phyloP scores from a whole-genome alignment of 2,329 filamentous ascomycete genomes.

The Fusarium staphyleae region DNA sequence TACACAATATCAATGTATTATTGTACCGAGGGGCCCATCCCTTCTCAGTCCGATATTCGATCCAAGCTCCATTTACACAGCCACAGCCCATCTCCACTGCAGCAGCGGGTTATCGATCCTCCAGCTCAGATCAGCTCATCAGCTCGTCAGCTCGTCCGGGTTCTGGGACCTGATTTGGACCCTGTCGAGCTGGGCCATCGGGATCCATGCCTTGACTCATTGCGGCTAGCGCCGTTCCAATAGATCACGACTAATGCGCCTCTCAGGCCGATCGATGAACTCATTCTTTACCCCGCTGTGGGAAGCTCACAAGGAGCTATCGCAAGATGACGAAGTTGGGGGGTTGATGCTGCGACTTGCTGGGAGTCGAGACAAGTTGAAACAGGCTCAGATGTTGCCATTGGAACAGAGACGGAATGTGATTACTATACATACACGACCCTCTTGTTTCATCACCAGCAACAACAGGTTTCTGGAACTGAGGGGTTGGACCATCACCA shows the following conservation, averaged over 20 bases:
- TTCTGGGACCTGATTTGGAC: slow-evolving; percentile 31
- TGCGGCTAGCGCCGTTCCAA: slow-evolving; percentile 27
- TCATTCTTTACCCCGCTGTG: slow-evolving; percentile 26
- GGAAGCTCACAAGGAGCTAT: slow-evolving; percentile 8
- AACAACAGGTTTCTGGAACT: slow-evolving; percentile 31
- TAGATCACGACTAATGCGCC: slow-evolving; percentile 37
- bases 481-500: too few species aligned
- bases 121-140: too few species aligned
- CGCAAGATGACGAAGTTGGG: slow-evolving; percentile 27
- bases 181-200: slow-evolving; percentile 38
- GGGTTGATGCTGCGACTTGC: too few species aligned
- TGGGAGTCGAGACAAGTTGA: slow-evolving; percentile 11
- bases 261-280: slow-evolving; percentile 37
- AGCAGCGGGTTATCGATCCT: background rate
- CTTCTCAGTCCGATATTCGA: too few species aligned
- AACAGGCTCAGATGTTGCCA: slow-evolving; percentile 8
- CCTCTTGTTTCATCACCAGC: background rate
- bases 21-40: too few species aligned
- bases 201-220: slow-evolving; percentile 21
- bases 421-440: slow-evolving; percentile 1
- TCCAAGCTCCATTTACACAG: slow-evolving; percentile 27
- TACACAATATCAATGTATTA: too few species aligned
- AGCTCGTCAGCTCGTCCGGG: slow-evolving; percentile 40
- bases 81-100: slow-evolving; percentile 13
- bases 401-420: background rate